Percentiles rank a stretch among this genome's conserved stretches.
Conservation (phyloP, 2,329 filamentous ascomycete species). For the Metarhizium sp. region DNA sequence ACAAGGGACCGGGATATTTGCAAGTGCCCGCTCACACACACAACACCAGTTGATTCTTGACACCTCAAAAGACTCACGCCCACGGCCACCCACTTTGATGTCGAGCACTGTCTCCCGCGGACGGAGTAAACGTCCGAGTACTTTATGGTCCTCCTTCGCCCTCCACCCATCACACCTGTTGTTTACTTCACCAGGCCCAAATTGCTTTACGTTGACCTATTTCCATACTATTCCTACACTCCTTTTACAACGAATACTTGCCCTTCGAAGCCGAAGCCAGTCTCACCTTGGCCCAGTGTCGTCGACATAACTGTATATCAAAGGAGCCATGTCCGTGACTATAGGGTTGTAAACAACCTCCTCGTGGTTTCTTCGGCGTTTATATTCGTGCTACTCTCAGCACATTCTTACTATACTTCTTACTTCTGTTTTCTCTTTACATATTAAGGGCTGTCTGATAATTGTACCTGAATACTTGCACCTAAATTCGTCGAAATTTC, state of each 20-base stretch:
- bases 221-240: not conserved
- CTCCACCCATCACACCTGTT: constrained; percentile 10
- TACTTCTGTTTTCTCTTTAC: not conserved
- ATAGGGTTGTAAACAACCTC: not conserved
- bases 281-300: not conserved
- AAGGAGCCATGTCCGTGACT: constrained; percentile 1
- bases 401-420: not conserved
- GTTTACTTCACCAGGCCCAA: not conserved
- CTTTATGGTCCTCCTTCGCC: constrained; percentile 20
- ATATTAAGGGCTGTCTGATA: not conserved
- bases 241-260: not conserved
- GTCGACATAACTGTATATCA: not conserved
- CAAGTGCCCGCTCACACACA: not conserved
- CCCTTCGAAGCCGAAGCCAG: not conserved
- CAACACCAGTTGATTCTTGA: not conserved
- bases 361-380: not conserved
- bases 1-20: not conserved
- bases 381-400: not conserved
- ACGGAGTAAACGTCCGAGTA: constrained; percentile 6
- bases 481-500: not conserved
- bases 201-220: not conserved
- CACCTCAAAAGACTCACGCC: constrained; percentile 1
- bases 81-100: not conserved
- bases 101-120: not conserved
- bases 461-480: not conserved